phyloP scores from a whole-genome alignment of 78 protist genomes.

The Monosiga brevicollis region DNA sequence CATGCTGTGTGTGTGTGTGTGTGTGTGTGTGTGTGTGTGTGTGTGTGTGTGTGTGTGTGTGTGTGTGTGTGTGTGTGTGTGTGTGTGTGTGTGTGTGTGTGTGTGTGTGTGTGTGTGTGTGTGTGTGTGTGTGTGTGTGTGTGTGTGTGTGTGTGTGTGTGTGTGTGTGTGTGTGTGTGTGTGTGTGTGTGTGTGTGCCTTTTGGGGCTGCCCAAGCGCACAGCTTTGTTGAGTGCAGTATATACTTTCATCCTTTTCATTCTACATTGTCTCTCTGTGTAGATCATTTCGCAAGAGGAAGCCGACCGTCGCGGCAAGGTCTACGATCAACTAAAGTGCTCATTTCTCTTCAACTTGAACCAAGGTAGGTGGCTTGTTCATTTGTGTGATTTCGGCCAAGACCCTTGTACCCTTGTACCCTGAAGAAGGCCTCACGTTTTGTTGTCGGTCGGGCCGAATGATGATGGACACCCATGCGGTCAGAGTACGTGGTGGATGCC shows the following conservation, averaged over 20 bases:
- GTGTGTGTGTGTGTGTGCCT: not conserved
- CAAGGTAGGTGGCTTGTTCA: too few species aligned
- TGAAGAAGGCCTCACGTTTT: not conserved
- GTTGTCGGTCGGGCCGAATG: too few species aligned
- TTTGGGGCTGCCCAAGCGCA: not conserved
- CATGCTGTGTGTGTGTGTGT: not conserved
- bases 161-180: not conserved
- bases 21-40: not conserved
- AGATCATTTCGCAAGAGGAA: constrained; percentile 9
- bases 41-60: not conserved
- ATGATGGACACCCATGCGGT: not conserved
- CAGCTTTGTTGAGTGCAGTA: not conserved
- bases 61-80: not conserved
- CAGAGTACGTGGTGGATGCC: constrained; percentile 6
- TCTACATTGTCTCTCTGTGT: not conserved
- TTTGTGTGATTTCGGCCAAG: too few species aligned
- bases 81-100: not conserved
- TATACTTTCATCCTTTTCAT: not conserved
- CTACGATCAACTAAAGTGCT: not conserved
- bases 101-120: not conserved
- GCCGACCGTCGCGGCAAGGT: constrained; percentile 13
- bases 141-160: not conserved
- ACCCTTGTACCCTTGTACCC: too few species aligned
- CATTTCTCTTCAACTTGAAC: constrained; percentile 1
- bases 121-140: not conserved